A percentile compares a stretch with the other conserved stretches of the same genome.
These are phyloP conservation scores for Tinospora cordifolia DNA, from an alignment of 164 flowering plant species.

Conservation along the genomic window DNA sequence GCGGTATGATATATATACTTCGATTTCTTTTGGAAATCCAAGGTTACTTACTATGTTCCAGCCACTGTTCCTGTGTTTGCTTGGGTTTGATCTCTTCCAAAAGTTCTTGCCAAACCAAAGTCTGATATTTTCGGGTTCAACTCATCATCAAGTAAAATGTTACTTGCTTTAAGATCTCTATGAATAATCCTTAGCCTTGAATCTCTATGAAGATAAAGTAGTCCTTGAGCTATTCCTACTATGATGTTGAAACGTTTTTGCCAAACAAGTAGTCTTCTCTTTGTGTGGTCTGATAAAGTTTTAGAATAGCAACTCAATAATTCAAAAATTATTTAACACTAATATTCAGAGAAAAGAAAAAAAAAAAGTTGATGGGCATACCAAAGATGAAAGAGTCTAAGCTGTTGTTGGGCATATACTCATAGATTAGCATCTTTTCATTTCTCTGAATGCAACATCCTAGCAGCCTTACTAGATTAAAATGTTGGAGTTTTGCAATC, in stretches of 20 bases:
- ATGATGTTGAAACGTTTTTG: conserved; percentile 22
- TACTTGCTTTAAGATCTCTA: conserved; percentile 36
- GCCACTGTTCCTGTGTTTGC: conserved; percentile 28
- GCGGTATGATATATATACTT: not conserved
- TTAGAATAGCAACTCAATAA: not conserved
- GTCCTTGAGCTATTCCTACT: conserved; percentile 17
- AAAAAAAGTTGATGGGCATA: not conserved
- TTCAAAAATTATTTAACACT: too few species aligned
- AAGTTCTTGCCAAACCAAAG: conserved; percentile 30
- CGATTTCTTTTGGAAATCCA: not conserved
- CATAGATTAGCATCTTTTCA: conserved; percentile 9
- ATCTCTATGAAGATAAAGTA: conserved; percentile 25
- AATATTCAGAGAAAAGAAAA: not conserved
- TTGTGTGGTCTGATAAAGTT: conserved; percentile 1
- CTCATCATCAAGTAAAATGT: conserved; percentile 26
- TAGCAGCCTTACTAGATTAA: conserved; percentile 10
- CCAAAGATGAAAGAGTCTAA: conserved; percentile 13
- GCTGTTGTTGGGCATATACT: conserved; percentile 12
- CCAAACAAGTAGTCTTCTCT: conserved; percentile 22
- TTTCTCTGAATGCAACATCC: conserved; percentile 10
- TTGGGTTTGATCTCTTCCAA: conserved; percentile 24
- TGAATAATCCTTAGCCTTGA: conserved; percentile 33
- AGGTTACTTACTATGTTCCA: conserved; percentile 30
- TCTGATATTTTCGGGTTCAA: conserved; percentile 35
- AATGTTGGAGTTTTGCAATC: conserved; percentile 10